A percentile compares a stretch with the other conserved stretches of the same genome.
Evolutionary conservation across 1,139 yeast species (phyloP).

Genomic region (Geotrichum aggregatum): DNA sequence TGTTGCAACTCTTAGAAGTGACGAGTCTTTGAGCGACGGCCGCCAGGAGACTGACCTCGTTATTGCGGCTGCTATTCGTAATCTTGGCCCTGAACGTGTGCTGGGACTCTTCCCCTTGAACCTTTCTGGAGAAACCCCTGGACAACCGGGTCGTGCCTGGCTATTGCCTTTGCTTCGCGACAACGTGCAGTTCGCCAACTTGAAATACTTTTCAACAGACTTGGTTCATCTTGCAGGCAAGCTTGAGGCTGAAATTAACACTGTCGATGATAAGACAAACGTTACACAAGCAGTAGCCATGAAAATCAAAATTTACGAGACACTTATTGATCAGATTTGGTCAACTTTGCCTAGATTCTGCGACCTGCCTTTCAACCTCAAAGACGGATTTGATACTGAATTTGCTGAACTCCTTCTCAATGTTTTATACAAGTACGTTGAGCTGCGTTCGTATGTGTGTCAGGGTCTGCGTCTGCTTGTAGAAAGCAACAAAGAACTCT

Average conservation of each 20-base stretch:
- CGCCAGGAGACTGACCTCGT: conserved; percentile 77
- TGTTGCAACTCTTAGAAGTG: conserved; percentile 86
- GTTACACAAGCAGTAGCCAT: conserved; percentile 48
- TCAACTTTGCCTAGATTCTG: conserved; percentile 84
- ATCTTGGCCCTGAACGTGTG: conserved; percentile 83
- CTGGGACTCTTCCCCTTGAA: conserved; percentile 73
- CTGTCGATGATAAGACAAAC: conserved; percentile 39
- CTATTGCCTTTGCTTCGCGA: conserved; percentile 88
- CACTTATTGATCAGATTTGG: conserved; percentile 90
- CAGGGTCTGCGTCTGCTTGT: conserved; percentile 74
- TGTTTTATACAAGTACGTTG: conserved; percentile 67
- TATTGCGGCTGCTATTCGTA: conserved; percentile 69
- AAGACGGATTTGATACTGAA: conserved; percentile 57
- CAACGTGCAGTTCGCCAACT: conserved; percentile 65
- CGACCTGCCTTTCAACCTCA: conserved; percentile 76
- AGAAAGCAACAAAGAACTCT: conserved; percentile 65
- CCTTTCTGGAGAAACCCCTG: conserved; percentile 46
- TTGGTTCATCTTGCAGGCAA: conserved; percentile 65
- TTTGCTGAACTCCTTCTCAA: conserved; percentile 79
- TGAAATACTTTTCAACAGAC: conserved; percentile 57
- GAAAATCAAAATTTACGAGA: conserved; percentile 69
- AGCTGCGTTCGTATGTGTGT: conserved; percentile 72
- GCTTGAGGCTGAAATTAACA: conserved; percentile 49
- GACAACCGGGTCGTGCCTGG: conserved; percentile 84
- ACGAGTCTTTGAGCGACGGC: conserved; percentile 63